Evolutionary conservation across 2,329 filamentous ascomycete genomes (phyloP), one percentile per base, ranked within the genome.

Genomic region (Bipolaris cookei): DNA sequence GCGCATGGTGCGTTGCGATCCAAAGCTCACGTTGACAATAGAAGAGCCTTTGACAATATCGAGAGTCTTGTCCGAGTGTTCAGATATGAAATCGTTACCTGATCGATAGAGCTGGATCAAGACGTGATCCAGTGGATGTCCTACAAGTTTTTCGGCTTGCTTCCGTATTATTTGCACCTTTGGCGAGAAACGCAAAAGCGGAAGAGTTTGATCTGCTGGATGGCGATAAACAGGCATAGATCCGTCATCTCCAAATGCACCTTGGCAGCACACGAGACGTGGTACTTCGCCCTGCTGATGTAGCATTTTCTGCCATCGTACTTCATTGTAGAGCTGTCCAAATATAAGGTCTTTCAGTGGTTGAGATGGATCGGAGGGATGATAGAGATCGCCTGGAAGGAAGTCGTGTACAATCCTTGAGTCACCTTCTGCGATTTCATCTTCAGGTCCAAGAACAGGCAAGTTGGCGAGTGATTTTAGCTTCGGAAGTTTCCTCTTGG

Each of bases 21-120:
- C 95, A n/a, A 98, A 84, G 64, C 92, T 97, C 47, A 97, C 87
- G 71, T 98, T 99, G 63, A 93, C 92, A 64, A 99, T 96, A 58
- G 84, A 93, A 21, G 90, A 95, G 4, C 83, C 87, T 23, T 84
- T 86, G 11, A 87, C 88, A 54, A 99, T 95, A 73, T 99, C 95
- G 21, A 99, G 81, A 0, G 94, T 97, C 78, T 99, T 99, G 75
- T 99, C 95, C 37, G 92, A 96, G 72, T 99, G 95, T 73, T 99
- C 95, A 0, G 91, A 95, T 61, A 99, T 99, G 73, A 92, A 92
- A 77, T 99, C 95, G 45, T 86, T 87, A 2, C 94, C 91, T 65
- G 85, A 84, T n/a, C 95, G 90, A 71, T 99, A 99, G 56, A 92
- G 85, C 71, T 99, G 95, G 43, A 99, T 96, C 45, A 99, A 80